Evolutionary conservation across 192 early-diverging fungal genomes (phyloP).

Genomic region (Rhizoclosmatium globosum): DNA sequence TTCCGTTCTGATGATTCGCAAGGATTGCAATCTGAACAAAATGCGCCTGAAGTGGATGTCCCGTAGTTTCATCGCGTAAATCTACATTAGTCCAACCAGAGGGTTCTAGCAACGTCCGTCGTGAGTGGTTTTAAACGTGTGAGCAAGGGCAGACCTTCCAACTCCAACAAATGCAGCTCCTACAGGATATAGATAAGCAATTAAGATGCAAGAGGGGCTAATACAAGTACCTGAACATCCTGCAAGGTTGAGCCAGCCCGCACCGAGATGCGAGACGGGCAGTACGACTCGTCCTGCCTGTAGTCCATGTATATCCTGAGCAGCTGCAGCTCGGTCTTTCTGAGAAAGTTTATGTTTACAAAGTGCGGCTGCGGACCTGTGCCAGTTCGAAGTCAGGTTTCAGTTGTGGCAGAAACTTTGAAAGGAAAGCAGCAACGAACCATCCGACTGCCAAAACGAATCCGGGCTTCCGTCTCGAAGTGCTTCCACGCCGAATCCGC

Average conservation of each 20-base stretch:
- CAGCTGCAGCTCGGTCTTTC: conserved; percentile 67
- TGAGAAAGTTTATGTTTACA: conserved; percentile 76
- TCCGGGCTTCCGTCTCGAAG: conserved; percentile 70
- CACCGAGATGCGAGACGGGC: conserved; percentile 70
- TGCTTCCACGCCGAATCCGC: conserved; percentile 66
- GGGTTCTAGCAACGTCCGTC: conserved; percentile 63
- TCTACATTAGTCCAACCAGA: conserved; percentile 76
- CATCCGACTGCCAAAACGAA: conserved; percentile 80
- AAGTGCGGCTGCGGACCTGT: conserved; percentile 74
- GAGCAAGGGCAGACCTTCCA: conserved; percentile 9
- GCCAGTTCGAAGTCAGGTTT: background rate
- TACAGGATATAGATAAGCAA: background rate
- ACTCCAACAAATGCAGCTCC: conserved; percentile 40
- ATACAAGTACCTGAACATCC: conserved; percentile 67
- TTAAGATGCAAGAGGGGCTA: no score
- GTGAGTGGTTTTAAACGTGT: background rate
- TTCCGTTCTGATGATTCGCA: conserved; percentile 81
- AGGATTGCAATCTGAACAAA: conserved; percentile 76
- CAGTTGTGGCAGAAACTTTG: background rate
- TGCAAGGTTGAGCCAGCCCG: conserved; percentile 71
- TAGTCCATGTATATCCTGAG: conserved; percentile 67
- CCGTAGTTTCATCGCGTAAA: conserved; percentile 55
- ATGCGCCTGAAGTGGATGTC: conserved; percentile 65
- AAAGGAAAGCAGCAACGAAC: background rate
- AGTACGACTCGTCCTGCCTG: conserved; percentile 86